A percentile compares a stretch with the other conserved stretches of the same genome.
These are phyloP conservation scores for Calonectria pauciramosa DNA, from an alignment of 2,329 filamentous ascomycete species.

Conservation along the genomic window DNA sequence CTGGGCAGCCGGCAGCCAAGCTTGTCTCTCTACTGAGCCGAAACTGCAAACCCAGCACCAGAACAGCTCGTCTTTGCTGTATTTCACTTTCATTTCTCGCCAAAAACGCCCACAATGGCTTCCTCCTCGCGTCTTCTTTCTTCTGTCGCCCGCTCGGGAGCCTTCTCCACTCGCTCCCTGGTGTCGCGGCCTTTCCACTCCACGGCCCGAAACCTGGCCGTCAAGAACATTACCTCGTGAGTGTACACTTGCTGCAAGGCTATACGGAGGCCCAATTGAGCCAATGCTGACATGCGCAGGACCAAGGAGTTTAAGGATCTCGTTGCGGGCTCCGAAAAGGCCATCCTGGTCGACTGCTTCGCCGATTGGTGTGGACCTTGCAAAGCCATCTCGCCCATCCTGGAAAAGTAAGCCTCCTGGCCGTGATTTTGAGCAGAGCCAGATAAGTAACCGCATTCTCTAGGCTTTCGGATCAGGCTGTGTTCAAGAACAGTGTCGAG, in stretches of 20 bases:
- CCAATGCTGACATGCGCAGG: slow-evolving; percentile 54
- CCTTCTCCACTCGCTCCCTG: slow-evolving; percentile 26
- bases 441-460: neutral
- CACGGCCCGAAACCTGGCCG: slow-evolving; percentile 57
- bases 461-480: slow-evolving; percentile 53
- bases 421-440: neutral
- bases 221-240: slow-evolving; percentile 59
- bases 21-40: neutral
- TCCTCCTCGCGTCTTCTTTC: slow-evolving; percentile 33
- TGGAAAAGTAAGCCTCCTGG: slow-evolving; percentile 55
- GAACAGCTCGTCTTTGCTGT: neutral
- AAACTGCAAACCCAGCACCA: neutral
- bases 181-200: slow-evolving; percentile 50
- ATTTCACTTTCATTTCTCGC: neutral
- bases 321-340: slow-evolving; percentile 63
- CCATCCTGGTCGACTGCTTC: slow-evolving; percentile 79
- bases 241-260: slow-evolving; percentile 18
- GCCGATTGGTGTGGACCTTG: slow-evolving; percentile 91
- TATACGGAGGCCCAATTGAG: neutral
- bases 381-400: slow-evolving; percentile 86
- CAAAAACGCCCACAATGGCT: slow-evolving; percentile 33
- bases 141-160: slow-evolving; percentile 36
- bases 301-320: slow-evolving; percentile 71
- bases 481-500: slow-evolving; percentile 69
- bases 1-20: neutral